A percentile compares a stretch with the other conserved stretches of the same genome.
phyloP scores from a whole-genome alignment of 2,329 filamentous ascomycete species.

The Rhynchosporium agropyri region DNA sequence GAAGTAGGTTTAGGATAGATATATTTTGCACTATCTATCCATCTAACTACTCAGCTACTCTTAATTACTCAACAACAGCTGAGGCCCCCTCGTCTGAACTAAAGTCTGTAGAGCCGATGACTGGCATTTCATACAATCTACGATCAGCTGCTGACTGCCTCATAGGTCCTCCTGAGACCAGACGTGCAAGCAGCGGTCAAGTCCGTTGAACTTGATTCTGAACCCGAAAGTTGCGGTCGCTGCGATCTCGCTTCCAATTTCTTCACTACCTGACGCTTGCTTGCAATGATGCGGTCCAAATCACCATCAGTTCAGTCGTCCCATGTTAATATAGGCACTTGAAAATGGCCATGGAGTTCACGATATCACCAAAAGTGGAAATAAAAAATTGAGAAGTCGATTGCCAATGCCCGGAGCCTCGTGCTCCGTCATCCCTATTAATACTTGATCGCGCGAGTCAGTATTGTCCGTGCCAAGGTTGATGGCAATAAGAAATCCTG shows the following conservation, averaged over 20 bases:
- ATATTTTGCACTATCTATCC: too few relatives aligned
- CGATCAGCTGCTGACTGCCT: too few relatives aligned
- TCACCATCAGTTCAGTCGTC: background rate
- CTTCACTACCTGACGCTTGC: background rate
- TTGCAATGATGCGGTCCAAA: background rate
- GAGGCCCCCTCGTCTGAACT: too few relatives aligned
- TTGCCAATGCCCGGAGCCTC: background rate
- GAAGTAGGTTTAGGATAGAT: too few relatives aligned
- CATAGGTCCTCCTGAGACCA: too few relatives aligned
- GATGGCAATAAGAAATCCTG: background rate
- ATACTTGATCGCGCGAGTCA: constrained; percentile 11
- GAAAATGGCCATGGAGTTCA: background rate
- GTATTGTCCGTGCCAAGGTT: constrained; percentile 2
- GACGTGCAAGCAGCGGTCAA: too few relatives aligned
- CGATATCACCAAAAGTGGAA: constrained; percentile 1
- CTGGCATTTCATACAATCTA: too few relatives aligned
- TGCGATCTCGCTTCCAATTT: background rate
- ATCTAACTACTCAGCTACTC: too few relatives aligned
- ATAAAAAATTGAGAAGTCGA: constrained; percentile 4
- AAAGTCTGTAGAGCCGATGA: too few relatives aligned
- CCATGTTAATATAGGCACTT: constrained; percentile 13
- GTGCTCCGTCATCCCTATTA: background rate
- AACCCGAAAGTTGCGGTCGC: too few relatives aligned
- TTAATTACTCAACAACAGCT: too few relatives aligned
- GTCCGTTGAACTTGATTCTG: too few relatives aligned